phyloP scores from a whole-genome alignment of 495 filamentous ascomycete species.

The Choiromyces venosus region DNA sequence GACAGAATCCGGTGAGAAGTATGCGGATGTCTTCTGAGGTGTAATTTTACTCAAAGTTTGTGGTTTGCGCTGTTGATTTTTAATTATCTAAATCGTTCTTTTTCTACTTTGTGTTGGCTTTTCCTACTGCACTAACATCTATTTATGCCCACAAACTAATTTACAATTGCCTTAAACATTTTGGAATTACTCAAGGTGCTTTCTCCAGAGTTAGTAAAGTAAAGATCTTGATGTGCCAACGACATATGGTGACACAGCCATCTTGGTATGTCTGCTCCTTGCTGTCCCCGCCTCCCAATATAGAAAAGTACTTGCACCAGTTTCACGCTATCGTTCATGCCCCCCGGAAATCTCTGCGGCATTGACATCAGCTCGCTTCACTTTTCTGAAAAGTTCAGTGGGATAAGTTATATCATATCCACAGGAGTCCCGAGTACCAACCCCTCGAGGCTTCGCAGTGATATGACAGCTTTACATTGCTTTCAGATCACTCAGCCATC shows the following conservation, averaged over 20 bases:
- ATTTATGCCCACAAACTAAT: not conserved
- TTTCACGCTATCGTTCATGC: not conserved
- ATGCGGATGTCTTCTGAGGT: not conserved
- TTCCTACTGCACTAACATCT: not conserved
- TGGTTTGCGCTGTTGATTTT: not conserved
- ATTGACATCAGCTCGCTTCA: not conserved
- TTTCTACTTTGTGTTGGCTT: not conserved
- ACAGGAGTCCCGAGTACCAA: not conserved
- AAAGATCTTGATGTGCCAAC: not conserved
- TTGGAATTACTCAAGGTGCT: not conserved
- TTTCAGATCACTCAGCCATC: not conserved
- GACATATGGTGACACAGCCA: not conserved
- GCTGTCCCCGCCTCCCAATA: not conserved
- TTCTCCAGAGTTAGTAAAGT: not conserved
- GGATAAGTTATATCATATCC: not conserved
- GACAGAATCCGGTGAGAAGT: too few relatives aligned
- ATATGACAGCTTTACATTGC: not conserved
- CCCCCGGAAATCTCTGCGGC: not conserved
- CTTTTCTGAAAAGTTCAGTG: not conserved
- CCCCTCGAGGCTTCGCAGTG: not conserved
- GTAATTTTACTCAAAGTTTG: not conserved
- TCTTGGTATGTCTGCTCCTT: not conserved
- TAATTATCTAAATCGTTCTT: not conserved
- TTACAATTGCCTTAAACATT: not conserved
- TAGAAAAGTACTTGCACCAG: not conserved